phyloP scores from a whole-genome alignment of 345 rosid genomes.

The Arabidopsis thaliana region TAIR10.1 NC_003074.8:18136501-18137000 shows the following conservation, averaged over 20 bases:
- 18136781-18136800: neutral
- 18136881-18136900: too few species aligned
- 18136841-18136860: too few species aligned
- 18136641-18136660: neutral
- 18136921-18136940: too few species aligned
- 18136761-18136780: neutral
- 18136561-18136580: neutral
- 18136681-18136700: slow-evolving; percentile 1
- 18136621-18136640: neutral
- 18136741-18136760: too few species aligned
- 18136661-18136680: slow-evolving; percentile 5
- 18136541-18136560: neutral
- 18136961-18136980: too few species aligned
- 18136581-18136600: neutral
- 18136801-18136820: neutral
- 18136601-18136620: neutral
- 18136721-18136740: neutral
- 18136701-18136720: neutral
- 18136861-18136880: too few species aligned
- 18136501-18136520: neutral
- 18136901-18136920: too few species aligned
- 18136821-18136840: neutral
- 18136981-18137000: too few species aligned
- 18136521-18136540: neutral
- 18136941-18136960: too few species aligned